These are phyloP conservation scores for Colletotrichum scovillei DNA, from an alignment of 2,329 filamentous ascomycete species.

Conservation along the genomic window DNA sequence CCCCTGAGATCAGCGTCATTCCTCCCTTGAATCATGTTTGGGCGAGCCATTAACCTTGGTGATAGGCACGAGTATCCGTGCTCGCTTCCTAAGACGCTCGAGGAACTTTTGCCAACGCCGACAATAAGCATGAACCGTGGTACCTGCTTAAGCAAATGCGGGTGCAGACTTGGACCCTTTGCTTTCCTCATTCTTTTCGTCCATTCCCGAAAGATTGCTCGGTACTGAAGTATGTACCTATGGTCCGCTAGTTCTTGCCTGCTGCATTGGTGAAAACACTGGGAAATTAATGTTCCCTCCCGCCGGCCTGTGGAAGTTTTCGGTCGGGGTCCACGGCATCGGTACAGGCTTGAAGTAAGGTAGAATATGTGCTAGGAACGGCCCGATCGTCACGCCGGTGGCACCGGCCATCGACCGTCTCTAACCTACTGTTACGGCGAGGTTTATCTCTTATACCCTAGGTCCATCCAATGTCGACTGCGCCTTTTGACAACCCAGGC, in stretches of 20 bases:
- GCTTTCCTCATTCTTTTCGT: not conserved
- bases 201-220: not conserved
- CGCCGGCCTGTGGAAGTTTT: not conserved
- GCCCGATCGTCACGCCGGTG: constrained; percentile 1
- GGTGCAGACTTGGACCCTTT: not conserved
- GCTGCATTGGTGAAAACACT: not conserved
- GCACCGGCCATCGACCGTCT: not conserved
- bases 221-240: not conserved
- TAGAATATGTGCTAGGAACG: constrained; percentile 1
- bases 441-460: not conserved
- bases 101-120: not conserved
- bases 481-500: not conserved
- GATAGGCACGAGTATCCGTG: not conserved
- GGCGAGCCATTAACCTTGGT: not conserved
- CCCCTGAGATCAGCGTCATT: not conserved
- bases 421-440: not conserved
- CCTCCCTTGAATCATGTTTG: not conserved
- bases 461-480: not conserved
- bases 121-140: not conserved
- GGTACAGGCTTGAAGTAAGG: not conserved
- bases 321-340: not conserved
- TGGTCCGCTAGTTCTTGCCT: not conserved
- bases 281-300: not conserved
- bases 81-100: not conserved
- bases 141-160: not conserved